Conservation (phyloP, 2,329 filamentous ascomycete genomes). For the Boeremia exigua region DNA sequence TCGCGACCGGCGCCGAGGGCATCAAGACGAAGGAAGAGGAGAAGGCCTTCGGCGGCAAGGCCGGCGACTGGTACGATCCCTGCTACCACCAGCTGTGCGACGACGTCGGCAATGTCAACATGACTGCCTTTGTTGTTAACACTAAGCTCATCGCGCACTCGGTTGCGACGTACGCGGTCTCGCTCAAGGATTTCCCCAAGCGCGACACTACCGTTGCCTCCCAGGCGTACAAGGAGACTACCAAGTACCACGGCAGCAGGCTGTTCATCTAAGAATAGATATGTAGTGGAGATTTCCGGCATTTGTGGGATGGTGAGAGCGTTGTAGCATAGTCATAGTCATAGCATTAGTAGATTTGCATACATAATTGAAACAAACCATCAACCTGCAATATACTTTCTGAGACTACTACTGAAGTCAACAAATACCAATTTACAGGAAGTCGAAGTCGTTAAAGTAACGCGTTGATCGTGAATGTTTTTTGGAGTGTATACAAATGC, state of each 20-base stretch:
- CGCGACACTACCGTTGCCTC: slow-evolving; percentile 28
- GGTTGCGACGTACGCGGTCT: slow-evolving; percentile 45
- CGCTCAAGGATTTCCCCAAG: slow-evolving; percentile 45
- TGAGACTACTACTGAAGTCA: no score
- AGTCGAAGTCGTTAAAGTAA: no score
- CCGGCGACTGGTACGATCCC: slow-evolving; percentile 48
- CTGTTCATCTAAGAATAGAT: slow-evolving; percentile 34
- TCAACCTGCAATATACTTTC: no score
- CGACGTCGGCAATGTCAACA: slow-evolving; percentile 47
- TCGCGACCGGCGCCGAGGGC: slow-evolving; percentile 50
- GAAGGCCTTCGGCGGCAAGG: slow-evolving; percentile 47
- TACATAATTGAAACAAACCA: no score
- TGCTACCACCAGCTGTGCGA: slow-evolving; percentile 52
- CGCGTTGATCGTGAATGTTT: no score
- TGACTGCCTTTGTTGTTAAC: slow-evolving; percentile 48
- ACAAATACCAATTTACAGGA: no score
- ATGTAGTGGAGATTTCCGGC: no score
- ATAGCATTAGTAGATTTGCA: neutral
- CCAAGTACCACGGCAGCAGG: slow-evolving; percentile 45
- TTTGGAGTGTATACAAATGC: no score
- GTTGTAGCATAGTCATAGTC: neutral
- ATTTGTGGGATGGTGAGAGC: no score
- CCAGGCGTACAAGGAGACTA: slow-evolving; percentile 26
- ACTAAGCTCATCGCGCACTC: slow-evolving; percentile 50
- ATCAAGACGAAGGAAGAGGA: slow-evolving; percentile 50